Evolutionary conservation across 306 rosid genomes (phyloP).

Genomic region (Cucurbita moschata): DNA sequence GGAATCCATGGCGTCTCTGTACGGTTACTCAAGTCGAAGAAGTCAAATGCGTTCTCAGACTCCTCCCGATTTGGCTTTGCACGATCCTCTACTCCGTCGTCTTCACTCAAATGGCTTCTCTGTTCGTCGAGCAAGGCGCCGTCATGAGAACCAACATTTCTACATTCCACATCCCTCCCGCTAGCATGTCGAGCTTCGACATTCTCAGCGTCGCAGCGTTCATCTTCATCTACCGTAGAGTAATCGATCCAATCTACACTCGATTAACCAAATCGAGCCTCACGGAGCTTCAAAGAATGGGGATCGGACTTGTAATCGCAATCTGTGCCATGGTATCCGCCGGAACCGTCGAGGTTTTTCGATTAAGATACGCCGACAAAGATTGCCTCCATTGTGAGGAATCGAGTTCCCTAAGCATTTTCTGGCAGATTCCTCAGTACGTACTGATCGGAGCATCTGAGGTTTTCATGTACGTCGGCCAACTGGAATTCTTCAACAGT

Average conservation of each 20-base stretch:
- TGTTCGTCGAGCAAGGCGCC: conserved; percentile 78
- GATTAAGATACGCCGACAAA: conserved; percentile 23
- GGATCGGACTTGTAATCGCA: conserved; percentile 59
- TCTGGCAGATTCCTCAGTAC: conserved; percentile 73
- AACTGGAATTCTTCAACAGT: conserved; percentile 59
- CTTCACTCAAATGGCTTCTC: conserved; percentile 82
- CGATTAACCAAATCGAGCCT: conserved; percentile 24
- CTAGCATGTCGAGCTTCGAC: conserved; percentile 81
- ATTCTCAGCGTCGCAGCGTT: conserved; percentile 54
- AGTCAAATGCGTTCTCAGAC: conserved; percentile 61
- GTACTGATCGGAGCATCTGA: conserved; percentile 65
- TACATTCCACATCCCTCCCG: conserved; percentile 60
- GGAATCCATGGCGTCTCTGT: conserved; percentile 50
- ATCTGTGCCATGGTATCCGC: conserved; percentile 54
- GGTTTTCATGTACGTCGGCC: conserved; percentile 76
- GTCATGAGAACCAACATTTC: conserved; percentile 46
- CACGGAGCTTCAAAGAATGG: conserved; percentile 69
- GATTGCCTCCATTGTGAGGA: conserved; percentile 21
- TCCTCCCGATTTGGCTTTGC: conserved; percentile 74
- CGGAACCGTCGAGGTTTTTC: conserved; percentile 42
- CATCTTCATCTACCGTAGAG: conserved; percentile 47
- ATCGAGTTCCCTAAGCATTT: conserved; percentile 45
- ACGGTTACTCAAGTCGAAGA: conserved; percentile 68
- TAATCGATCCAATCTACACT: conserved; percentile 32
- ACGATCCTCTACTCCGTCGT: conserved; percentile 65